phyloP scores from a whole-genome alignment of 495 filamentous ascomycete genomes.

The Penicillium psychrofluorescens region DNA sequence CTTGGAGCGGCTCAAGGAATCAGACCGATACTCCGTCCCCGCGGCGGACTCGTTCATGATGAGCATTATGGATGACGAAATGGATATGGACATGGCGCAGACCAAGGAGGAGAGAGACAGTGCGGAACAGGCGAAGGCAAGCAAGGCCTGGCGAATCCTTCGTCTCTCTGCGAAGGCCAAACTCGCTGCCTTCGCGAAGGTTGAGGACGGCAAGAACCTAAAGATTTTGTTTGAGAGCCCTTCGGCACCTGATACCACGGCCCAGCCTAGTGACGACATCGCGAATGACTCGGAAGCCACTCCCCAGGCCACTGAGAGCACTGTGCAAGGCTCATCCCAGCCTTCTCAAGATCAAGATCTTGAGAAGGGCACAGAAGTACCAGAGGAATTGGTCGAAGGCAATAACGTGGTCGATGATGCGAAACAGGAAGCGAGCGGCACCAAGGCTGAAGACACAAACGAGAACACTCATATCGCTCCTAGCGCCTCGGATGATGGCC shows the following conservation, averaged over 20 bases:
- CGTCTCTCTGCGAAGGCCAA: conserved; percentile 67
- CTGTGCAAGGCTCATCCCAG: conserved; percentile 4
- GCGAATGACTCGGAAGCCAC: too few relatives aligned
- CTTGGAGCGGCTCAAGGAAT: conserved; percentile 51
- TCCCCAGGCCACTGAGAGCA: background rate
- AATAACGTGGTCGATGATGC: conserved; percentile 6
- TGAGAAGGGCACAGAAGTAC: conserved; percentile 1
- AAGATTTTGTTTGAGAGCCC: conserved; percentile 41
- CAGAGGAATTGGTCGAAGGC: conserved; percentile 6
- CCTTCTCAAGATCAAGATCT: conserved; percentile 16
- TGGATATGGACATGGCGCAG: conserved; percentile 76
- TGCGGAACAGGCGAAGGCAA: conserved; percentile 62
- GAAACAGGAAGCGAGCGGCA: conserved; percentile 4
- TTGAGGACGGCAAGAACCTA: conserved; percentile 71
- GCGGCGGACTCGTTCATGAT: conserved; percentile 48
- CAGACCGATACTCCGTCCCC: conserved; percentile 46
- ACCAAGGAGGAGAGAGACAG: conserved; percentile 61
- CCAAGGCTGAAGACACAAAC: conserved; percentile 11
- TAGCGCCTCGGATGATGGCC: conserved; percentile 10
- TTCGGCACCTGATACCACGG: conserved; percentile 16
- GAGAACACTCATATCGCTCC: conserved; percentile 10
- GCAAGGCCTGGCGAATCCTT: conserved; percentile 83
- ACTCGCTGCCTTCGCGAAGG: conserved; percentile 72
- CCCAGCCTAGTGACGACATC: conserved; percentile 18
- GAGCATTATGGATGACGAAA: conserved; percentile 61